phyloP scores from a whole-genome alignment of 768 basidiomycete genomes.

The Tephrocybe sp. region DNA sequence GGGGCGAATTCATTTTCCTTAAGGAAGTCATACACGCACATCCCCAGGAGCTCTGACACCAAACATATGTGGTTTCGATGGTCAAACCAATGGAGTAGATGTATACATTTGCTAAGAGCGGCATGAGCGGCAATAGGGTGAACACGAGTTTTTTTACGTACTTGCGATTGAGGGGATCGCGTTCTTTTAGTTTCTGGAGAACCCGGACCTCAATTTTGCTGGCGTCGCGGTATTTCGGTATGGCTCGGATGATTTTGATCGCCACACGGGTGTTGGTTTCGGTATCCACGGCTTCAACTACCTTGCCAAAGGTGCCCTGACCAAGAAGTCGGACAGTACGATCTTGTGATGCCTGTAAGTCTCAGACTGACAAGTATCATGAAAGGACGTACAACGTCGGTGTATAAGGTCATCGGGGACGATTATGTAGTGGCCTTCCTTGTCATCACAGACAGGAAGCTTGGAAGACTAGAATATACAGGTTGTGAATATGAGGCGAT shows the following conservation, averaged over 20 bases:
- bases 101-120: slow-evolving; percentile 87
- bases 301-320: slow-evolving; percentile 98
- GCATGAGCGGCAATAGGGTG: slow-evolving; percentile 17
- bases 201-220: slow-evolving; percentile 98
- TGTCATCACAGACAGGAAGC: slow-evolving; percentile 83
- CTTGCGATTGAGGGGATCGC: slow-evolving; percentile 87
- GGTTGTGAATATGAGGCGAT: slow-evolving; percentile 23
- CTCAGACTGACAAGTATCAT: slow-evolving; percentile 5
- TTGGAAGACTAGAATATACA: slow-evolving; percentile 54
- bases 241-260: slow-evolving; percentile 98
- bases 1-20: slow-evolving; percentile 97
- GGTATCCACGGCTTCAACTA: slow-evolving; percentile 88
- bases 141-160: slow-evolving; percentile 39
- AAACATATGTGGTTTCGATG: slow-evolving; percentile 97
- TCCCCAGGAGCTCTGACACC: slow-evolving; percentile 92
- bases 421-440: slow-evolving; percentile 98
- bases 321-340: slow-evolving; percentile 88
- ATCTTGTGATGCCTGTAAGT: slow-evolving; percentile 49
- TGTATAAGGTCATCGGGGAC: slow-evolving; percentile 87
- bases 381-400: slow-evolving; percentile 66
- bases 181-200: slow-evolving; percentile 83
- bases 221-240: slow-evolving; percentile 98
- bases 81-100: slow-evolving; percentile 92
- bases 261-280: slow-evolving; percentile 78
- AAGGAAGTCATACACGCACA: slow-evolving; percentile 98